Evolutionary conservation across 2,329 filamentous ascomycete species (phyloP), one percentile per base, ranked within the genome.

Genomic region (Microsporum ferrugineum): DNA sequence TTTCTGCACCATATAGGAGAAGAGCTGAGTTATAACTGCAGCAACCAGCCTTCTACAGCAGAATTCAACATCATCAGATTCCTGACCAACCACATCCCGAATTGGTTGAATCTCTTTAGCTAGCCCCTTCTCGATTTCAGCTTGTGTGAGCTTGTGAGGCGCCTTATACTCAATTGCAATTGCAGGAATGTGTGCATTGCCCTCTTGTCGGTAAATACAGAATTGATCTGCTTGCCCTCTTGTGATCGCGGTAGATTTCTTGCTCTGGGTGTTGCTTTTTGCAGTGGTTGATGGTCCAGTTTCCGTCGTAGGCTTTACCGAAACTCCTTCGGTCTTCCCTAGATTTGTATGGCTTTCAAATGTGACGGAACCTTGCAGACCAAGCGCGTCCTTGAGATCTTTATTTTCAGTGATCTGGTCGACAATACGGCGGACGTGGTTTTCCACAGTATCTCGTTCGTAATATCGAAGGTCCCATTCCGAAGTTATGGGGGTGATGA

Each of bases 361-460:
- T 6, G 58, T 60, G 34, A 60, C 47, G 4, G 58, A 39, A 2
- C 58, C 58, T 31, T 27, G 45, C 31, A 60, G n/a, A 34, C 27
- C 14, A 12, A 60, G 53, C 7, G 29, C 33, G 8, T 51, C 14
- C 36, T 41, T 60, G 38, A 41, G 38, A 12, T 41, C 38, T 8
- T 45, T 14, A 47, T 77, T 60, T 1, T 69, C 61, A 29, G 67
- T 70, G 2, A 67, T 64, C 39, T 56, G 60, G 5, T 71, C 62
- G 23, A 77, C 39, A 17, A 77, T 61, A 60, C 67, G 71, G 61
- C 69, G 58, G 5, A 77, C 71, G 1, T 69, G 66, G 62, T 72
- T 73, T 62, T 77, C 71, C 5, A 78, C 68, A 2, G 67, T 68
- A 8, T 73, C 63, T n/a, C 66, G 69, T 63, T 75, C 67, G 58